These are phyloP conservation scores for Calonectria naviculata DNA, from an alignment of 2,329 filamentous ascomycete genomes.

Conservation along the genomic window DNA sequence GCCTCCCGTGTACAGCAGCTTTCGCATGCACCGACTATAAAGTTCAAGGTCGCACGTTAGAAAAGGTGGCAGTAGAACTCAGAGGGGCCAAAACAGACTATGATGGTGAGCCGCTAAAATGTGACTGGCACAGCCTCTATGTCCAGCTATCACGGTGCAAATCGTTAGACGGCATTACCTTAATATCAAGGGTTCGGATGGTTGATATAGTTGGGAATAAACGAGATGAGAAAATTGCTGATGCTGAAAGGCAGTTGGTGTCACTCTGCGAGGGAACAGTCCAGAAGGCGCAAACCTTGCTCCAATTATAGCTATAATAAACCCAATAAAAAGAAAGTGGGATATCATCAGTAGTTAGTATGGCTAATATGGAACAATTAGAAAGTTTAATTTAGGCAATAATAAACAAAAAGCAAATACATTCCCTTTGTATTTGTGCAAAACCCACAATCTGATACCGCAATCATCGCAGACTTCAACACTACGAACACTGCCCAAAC, in stretches of 20 bases:
- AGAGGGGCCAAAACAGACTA: neutral
- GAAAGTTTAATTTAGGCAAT: too few species aligned
- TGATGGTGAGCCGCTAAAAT: neutral
- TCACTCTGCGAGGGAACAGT: neutral
- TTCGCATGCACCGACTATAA: neutral
- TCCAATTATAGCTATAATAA: too few species aligned
- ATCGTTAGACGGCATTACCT: neutral
- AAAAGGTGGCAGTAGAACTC: neutral
- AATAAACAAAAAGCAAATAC: too few species aligned
- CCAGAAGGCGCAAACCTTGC: too few species aligned
- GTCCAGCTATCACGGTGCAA: neutral
- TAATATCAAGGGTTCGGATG: neutral
- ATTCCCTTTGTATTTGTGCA: too few species aligned
- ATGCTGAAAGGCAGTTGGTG: neutral
- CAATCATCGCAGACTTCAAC: too few species aligned
- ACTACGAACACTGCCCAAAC: too few species aligned
- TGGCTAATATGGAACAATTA: too few species aligned
- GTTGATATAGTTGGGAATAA: slow-evolving; percentile 4
- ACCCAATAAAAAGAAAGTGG: too few species aligned
- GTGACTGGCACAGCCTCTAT: neutral
- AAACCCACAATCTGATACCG: too few species aligned
- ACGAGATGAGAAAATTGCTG: neutral
- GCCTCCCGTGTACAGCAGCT: neutral
- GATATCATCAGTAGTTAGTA: too few species aligned
- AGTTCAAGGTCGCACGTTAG: neutral